phyloP scores from a whole-genome alignment of 805 yeast genomes.

The Candida michaelii region DNA sequence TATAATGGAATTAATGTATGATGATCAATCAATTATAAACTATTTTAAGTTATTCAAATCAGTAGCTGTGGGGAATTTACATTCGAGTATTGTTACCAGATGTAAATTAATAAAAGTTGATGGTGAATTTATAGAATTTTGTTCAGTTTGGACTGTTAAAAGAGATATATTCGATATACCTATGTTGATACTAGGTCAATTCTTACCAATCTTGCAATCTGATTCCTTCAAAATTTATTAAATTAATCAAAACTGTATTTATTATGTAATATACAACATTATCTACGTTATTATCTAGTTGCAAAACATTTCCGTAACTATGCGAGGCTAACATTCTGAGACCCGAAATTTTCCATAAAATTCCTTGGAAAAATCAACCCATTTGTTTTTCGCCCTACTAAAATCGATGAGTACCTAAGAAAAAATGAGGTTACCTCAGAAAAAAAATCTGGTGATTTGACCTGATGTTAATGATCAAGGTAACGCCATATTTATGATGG shows the following conservation, averaged over 20 bases:
- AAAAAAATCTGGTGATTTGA: constrained; percentile 13
- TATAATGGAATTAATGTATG: constrained; percentile 75
- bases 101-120: constrained; percentile 43
- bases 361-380: background rate
- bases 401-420: too few relatives aligned
- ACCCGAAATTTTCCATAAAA: too few relatives aligned
- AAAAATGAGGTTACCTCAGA: background rate
- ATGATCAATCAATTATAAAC: constrained; percentile 68
- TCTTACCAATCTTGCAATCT: constrained; percentile 56
- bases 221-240: constrained; percentile 34
- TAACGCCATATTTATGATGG: background rate
- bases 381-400: background rate
- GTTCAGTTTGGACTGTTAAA: constrained; percentile 83
- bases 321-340: too few relatives aligned
- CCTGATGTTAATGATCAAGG: background rate
- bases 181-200: constrained; percentile 80
- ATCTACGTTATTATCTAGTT: background rate
- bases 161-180: constrained; percentile 84
- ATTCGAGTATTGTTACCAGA: constrained; percentile 51
- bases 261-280: background rate
- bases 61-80: constrained; percentile 67
- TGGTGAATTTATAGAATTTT: constrained; percentile 52
- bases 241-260: background rate
- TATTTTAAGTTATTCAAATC: constrained; percentile 72
- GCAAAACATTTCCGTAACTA: background rate